Evolutionary conservation across 169 alveolate species (phyloP), one percentile per base, ranked within the genome.

Genomic region (Cryptosporidium felis): DNA sequence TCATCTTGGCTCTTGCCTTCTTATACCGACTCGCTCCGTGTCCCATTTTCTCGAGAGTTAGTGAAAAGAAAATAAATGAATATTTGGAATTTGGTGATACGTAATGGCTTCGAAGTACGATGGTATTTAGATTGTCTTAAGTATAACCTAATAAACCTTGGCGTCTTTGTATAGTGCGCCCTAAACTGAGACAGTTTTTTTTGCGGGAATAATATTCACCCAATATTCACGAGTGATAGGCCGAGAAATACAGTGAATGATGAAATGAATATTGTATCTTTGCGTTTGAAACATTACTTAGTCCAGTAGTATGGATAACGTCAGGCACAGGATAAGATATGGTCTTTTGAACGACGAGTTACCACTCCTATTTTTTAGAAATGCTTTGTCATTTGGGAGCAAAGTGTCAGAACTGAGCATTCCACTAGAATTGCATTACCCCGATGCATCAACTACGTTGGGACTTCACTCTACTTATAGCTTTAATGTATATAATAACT

Each of bases 11-110:
- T 90, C 95, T 92, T 6, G 97, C 94, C 93, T 94, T 94, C 96
- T 94, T 94, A 88, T 94, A 94, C 46, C 97, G 89, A 63, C 97
- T 94, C 40, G 97, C 97, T 44, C 97, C 97, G 93, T 94, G 97
- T 32, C 96, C 95, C 97, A 94, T 94, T 53, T 74, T 74, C 58
- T 23, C 34, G 16, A 21, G 32, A 44, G 12, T 44, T 44, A 44
- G n/a, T n/a, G n/a, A n/a, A n/a, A n/a, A n/a, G n/a, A n/a, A n/a
- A n/a, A n/a, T n/a, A n/a, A n/a, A n/a, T n/a, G n/a, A n/a, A n/a
- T n/a, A n/a, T n/a, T n/a, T n/a, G n/a, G n/a, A n/a, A n/a, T n/a
- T n/a, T n/a, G n/a, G n/a, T n/a, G n/a, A n/a, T n/a, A n/a, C 14
- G 23, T 42, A 56, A 56, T 28, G 63, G 32, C 26, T 30, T 56